phyloP scores from a whole-genome alignment of 1,139 yeast genomes.

The Dujonia santamariae region DNA sequence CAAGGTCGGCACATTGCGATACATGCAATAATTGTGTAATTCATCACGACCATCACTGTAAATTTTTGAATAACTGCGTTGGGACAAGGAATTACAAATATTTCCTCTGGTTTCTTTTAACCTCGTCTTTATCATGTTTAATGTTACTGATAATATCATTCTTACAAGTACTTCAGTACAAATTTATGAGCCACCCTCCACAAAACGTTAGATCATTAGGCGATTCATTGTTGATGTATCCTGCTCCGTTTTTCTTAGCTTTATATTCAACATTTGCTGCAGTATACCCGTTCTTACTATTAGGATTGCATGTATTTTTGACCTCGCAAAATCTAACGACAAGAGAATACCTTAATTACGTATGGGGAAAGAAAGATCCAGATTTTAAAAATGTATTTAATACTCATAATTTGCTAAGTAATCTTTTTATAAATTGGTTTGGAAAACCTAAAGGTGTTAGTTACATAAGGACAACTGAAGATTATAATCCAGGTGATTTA shows the following conservation, averaged over 20 bases:
- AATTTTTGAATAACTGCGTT: conserved; percentile 40
- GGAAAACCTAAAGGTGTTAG: conserved; percentile 49
- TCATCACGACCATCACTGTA: conserved; percentile 43
- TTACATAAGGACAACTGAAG: conserved; percentile 32
- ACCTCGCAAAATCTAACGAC: conserved; percentile 65
- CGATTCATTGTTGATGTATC: conserved; percentile 25
- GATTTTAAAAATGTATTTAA: conserved; percentile 44
- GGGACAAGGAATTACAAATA: conserved; percentile 31
- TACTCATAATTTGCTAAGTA: conserved; percentile 29
- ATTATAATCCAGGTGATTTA: conserved; percentile 39
- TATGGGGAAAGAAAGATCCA: conserved; percentile 19
- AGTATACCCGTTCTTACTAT: conserved; percentile 53
- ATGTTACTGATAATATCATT: conserved; percentile 24
- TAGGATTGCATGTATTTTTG: conserved; percentile 52
- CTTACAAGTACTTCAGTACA: conserved; percentile 27
- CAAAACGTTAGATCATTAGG: conserved; percentile 13
- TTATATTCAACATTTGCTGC: conserved; percentile 43
- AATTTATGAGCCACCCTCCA: conserved; percentile 6
- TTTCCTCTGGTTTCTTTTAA: conserved; percentile 40
- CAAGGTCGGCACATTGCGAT: conserved; percentile 43
- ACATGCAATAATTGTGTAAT: conserved; percentile 44
- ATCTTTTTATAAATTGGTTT: conserved; percentile 47
- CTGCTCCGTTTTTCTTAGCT: conserved; percentile 47
- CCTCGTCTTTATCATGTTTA: conserved; percentile 19
- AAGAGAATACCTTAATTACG: conserved; percentile 56